Percentiles rank a stretch among this genome's conserved stretches.
These are phyloP conservation scores for Calonectria pauciramosa DNA, from an alignment of 2,329 filamentous ascomycete species.

Conservation along the genomic window DNA sequence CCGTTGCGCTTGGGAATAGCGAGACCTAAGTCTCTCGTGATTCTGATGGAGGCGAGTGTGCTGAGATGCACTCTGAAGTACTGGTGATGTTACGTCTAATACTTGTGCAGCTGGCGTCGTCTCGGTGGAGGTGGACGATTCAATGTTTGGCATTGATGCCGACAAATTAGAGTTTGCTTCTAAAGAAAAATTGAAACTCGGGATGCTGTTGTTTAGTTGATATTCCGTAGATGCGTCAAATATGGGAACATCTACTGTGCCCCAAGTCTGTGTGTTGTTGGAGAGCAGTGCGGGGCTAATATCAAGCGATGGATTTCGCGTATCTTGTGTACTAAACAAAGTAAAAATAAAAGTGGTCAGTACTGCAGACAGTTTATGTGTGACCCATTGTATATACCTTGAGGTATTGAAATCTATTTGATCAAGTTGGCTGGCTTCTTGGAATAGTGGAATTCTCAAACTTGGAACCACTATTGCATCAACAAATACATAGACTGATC, in stretches of 20 bases:
- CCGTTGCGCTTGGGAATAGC: neutral
- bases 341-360: neutral
- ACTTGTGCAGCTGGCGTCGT: neutral
- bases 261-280: neutral
- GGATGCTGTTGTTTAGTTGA: neutral
- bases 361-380: neutral
- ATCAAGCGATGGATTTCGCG: neutral
- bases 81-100: neutral
- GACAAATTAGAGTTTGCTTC: neutral
- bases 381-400: neutral
- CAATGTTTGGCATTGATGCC: neutral
- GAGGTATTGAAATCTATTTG: neutral
- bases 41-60: neutral
- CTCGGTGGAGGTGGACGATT: neutral
- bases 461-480: slow-evolving; percentile 9
- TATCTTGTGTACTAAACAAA: neutral
- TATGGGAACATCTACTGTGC: neutral
- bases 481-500: neutral
- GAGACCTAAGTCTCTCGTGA: neutral
- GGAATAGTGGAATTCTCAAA: neutral
- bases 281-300: neutral
- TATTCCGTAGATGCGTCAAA: neutral
- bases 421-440: neutral
- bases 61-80: neutral
- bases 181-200: neutral